Evolutionary conservation across 805 yeast genomes (phyloP), one percentile per base, ranked within the genome.

Genomic region (Candida ovalis): DNA sequence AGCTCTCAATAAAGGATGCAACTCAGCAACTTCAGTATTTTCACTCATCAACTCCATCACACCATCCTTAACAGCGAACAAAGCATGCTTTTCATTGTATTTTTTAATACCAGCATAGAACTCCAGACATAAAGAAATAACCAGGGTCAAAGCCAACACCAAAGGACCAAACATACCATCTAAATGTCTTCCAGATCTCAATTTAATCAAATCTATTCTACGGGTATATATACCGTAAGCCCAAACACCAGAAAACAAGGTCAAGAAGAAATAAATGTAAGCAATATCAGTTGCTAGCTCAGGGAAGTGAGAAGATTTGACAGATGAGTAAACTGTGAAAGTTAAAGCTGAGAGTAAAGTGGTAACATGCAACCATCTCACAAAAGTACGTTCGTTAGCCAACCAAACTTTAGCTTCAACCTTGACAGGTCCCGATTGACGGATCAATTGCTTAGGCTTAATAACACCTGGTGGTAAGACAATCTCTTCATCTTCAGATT

Each of bases 341-440:
- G 98, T 89, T 59, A 94, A 71, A 0, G 91, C 83, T 19, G 96
- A 82, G 57, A 94, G 75, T 63, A 94, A 72, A 0, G 95, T 81
- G 13, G 96, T 86, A 21, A 92, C 92, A 53, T 86, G 90, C 55
- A 94, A 74, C 99, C 99, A 94, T 68, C 95, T 80, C 73, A 88
- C 85, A 72, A 91, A 92, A 3, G 99, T 94, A 67, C 99, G 85
- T 72, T 94, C 99, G 63, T 94, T 94, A 25, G 99, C 99, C 54
- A 94, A 76, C 97, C 98, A 94, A 13, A 94, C 99, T 64, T 94
- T 94, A 27, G 98, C 95, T 72, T 94, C 99, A 49, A 94, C 91
- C 68, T 87, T 90, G 47, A 90, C 80, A 1, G 97, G 94, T 7
- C 97, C 96, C 24, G 91, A 84, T 65, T 90, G 90, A 62, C 91